Evolutionary conservation across 257 asterid species (phyloP), one percentile per base, ranked within the genome.

Genomic region (Rubia yunnanensis): DNA sequence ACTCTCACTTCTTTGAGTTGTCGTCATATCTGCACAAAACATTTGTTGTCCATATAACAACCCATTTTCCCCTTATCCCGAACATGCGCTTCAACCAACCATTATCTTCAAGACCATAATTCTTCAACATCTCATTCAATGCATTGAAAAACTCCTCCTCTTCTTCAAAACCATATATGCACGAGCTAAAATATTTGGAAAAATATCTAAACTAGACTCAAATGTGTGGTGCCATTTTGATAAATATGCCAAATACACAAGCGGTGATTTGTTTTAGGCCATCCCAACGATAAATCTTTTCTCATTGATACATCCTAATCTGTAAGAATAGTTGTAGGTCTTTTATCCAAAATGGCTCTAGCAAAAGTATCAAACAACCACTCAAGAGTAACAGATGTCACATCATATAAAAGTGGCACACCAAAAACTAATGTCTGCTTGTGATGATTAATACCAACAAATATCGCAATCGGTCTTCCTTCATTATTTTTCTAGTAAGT

Each of bases 391-490:
- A 46, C 10, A 3, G 54, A 28, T 3, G 67, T 68, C n/a, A 31
- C 52, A 63, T 70, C 69, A 14, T 71, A 54, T 7, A 65, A 65
- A 7, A 72, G 44, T 13, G 71, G 50, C 7, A 38, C 71, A 5
- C 67, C 62, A 64, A 71, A 52, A 24, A 71, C 31, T 13, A 38
- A 4, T 6, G 23, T 56, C 17, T 48, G 32, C 44, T 64, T 72
- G 30, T 66, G 69, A 28, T 49, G 72, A 22, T 72, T 72, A 5
- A 66, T 39, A 15, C 73, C 73, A 31, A 73, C 53, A 52, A 73
- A 73, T 17, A 59, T 6, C 8, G 52, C 52, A 44, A 44, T 10
- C 14, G 52, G 52, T 2, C 52, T 10, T 6, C 52, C 52, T 18
- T 44, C 52, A 9, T 18, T 44, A 44, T n/a, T 44, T 44, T 44